Conservation (phyloP, 495 filamentous ascomycete species). For the Xylaria scruposa region DNA sequence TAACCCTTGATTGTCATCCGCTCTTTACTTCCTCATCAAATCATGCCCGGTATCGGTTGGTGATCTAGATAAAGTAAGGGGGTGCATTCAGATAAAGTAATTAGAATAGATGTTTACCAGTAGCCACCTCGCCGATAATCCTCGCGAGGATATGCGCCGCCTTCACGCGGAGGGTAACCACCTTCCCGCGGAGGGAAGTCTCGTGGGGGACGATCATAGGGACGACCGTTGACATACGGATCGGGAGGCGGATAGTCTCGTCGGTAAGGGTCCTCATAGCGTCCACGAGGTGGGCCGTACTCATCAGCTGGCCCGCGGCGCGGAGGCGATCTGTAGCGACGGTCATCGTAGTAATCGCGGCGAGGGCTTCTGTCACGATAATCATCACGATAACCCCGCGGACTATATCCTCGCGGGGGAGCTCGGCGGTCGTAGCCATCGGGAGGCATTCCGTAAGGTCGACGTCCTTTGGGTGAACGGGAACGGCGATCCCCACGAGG, state of each 20-base stretch:
- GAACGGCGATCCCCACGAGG: constrained; percentile 77
- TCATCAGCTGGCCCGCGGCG: constrained; percentile 77
- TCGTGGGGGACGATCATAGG: constrained; percentile 64
- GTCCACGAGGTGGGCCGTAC: constrained; percentile 68
- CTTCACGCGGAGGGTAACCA: constrained; percentile 55
- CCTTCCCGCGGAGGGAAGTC: constrained; percentile 61
- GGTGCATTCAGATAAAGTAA: constrained; percentile 33
- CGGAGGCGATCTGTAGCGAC: constrained; percentile 79
- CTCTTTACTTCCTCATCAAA: constrained; percentile 22
- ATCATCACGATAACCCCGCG: constrained; percentile 66
- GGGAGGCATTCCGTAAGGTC: constrained; percentile 66
- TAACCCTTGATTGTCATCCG: constrained; percentile 9
- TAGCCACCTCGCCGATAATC: constrained; percentile 57
- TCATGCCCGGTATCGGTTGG: constrained; percentile 22
- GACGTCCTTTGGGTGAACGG: constrained; percentile 64
- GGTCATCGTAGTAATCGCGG: constrained; percentile 85
- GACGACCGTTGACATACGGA: constrained; percentile 69
- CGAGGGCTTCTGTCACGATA: constrained; percentile 86
- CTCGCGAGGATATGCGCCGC: constrained; percentile 49
- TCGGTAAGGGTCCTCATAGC: constrained; percentile 69
- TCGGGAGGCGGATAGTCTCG: constrained; percentile 67
- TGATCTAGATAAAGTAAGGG: constrained; percentile 45
- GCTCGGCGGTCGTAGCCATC: constrained; percentile 81
- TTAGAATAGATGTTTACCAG: constrained; percentile 45
- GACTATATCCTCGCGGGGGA: constrained; percentile 81